phyloP scores from a whole-genome alignment of 345 rosid species.

The Arabidopsis suecica region DNA sequence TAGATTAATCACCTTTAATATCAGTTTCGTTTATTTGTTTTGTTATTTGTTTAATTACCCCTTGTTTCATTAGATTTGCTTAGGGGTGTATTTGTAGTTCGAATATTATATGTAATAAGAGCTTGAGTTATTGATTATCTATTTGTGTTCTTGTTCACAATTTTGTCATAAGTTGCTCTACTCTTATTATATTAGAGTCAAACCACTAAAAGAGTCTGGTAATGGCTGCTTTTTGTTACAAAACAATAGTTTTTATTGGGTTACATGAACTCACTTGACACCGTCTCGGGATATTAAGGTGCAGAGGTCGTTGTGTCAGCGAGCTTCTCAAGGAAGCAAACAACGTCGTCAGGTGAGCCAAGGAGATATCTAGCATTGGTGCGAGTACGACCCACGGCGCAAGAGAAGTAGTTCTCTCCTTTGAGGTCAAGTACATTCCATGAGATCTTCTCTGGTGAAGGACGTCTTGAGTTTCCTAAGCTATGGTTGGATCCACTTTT shows the following conservation, averaged over 20 bases:
- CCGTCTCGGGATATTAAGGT: constrained; percentile 12
- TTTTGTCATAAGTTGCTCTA: constrained; percentile 27
- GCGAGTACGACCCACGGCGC: constrained; percentile 85
- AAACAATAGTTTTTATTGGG: constrained; percentile 27
- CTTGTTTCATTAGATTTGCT: constrained; percentile 22
- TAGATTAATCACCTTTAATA: constrained; percentile 29
- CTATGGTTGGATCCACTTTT: constrained; percentile 49
- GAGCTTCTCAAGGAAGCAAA: constrained; percentile 69
- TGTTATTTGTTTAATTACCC: constrained; percentile 20
- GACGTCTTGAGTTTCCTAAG: constrained; percentile 53
- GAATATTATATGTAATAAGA: constrained; percentile 35
- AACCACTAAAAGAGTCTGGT: constrained; percentile 39
- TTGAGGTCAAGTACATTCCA: constrained; percentile 99
- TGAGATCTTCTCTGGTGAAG: constrained; percentile 79
- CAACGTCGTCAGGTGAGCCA: constrained; percentile 81
- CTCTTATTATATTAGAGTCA: constrained; percentile 41
- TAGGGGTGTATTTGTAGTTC: constrained; percentile 29
- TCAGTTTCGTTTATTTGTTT: constrained; percentile 24
- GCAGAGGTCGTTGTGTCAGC: constrained; percentile 48
- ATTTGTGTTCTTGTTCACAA: background rate
- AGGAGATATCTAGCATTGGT: constrained; percentile 81
- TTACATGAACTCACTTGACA: constrained; percentile 36
- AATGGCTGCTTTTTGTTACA: constrained; percentile 30
- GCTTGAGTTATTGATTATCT: background rate
- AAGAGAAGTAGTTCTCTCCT: constrained; percentile 95